These are phyloP conservation scores for Penicilliopsis zonata DNA, from an alignment of 495 filamentous ascomycete genomes.

Conservation along the genomic window DNA sequence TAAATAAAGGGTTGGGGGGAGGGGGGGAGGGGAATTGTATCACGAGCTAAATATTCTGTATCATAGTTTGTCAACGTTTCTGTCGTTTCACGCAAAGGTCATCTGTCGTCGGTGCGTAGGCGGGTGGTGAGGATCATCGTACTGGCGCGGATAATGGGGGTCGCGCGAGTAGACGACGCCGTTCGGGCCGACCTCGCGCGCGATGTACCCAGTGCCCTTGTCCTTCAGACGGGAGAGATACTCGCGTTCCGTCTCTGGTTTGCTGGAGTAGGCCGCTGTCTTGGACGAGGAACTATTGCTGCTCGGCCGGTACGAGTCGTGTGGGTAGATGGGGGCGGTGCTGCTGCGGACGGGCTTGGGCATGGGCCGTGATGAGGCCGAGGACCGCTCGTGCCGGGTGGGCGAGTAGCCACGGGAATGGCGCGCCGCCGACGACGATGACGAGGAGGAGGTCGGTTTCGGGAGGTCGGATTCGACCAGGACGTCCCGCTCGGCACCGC, in stretches of 20 bases:
- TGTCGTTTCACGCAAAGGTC: slow-evolving; percentile 10
- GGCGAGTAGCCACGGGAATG: slow-evolving; percentile 9
- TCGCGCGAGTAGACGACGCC: slow-evolving; percentile 6
- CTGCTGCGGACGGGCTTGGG: slow-evolving; percentile 8
- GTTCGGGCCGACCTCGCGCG: slow-evolving; percentile 7
- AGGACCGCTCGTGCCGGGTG: slow-evolving; percentile 7
- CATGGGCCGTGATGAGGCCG: not conserved
- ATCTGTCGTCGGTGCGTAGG: slow-evolving; percentile 15
- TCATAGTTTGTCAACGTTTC: slow-evolving; percentile 2
- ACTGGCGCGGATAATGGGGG: slow-evolving; percentile 5
- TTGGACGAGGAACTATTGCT: too few species aligned
- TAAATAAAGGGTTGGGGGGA: too few species aligned
- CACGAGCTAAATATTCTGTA: slow-evolving; percentile 14
- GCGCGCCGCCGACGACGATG: too few species aligned
- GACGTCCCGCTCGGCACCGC: slow-evolving; percentile 14
- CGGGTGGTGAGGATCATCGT: slow-evolving; percentile 12
- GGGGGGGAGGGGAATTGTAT: too few species aligned
- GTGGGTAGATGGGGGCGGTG: slow-evolving; percentile 9
- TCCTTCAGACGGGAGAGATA: slow-evolving; percentile 6
- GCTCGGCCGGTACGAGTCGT: slow-evolving; percentile 5
- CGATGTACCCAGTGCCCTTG: slow-evolving; percentile 10
- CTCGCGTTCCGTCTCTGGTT: slow-evolving; percentile 12
- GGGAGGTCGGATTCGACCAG: slow-evolving; percentile 22
- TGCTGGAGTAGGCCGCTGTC: too few species aligned
- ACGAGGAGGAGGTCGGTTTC: slow-evolving; percentile 7